phyloP scores from a whole-genome alignment of 768 basidiomycete species.

The Rhizopogon vinicolor region DNA sequence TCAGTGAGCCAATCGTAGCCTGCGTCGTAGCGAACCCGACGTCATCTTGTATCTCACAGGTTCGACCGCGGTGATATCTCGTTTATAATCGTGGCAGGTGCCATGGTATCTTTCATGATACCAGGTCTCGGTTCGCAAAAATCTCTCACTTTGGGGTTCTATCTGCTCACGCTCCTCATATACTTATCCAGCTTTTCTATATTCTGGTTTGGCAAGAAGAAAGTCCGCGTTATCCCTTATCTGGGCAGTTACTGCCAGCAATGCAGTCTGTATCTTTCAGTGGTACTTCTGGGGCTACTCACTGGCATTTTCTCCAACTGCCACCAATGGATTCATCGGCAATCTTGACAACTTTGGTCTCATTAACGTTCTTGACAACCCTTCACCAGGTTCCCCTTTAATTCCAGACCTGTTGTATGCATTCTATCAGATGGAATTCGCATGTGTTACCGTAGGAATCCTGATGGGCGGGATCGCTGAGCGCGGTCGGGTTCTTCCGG shows the following conservation, averaged over 20 bases:
- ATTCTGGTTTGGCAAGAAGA: conserved; percentile 66
- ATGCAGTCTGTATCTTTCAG: conserved; percentile 73
- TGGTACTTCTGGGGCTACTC: conserved; percentile 87
- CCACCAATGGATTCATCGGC: conserved; percentile 73
- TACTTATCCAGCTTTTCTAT: conserved; percentile 52
- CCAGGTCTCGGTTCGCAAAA: conserved; percentile 56
- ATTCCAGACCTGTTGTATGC: conserved; percentile 81
- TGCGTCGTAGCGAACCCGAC: conserved; percentile 3
- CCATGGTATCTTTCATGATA: conserved; percentile 75
- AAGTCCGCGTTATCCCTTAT: conserved; percentile 71
- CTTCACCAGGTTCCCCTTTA: conserved; percentile 75
- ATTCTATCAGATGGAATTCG: conserved; percentile 87
- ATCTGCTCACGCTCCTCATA: background rate
- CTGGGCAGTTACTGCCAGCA: conserved; percentile 69
- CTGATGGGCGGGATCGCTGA: conserved; percentile 81
- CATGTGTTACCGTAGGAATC: conserved; percentile 75
- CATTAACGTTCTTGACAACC: conserved; percentile 60
- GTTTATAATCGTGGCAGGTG: conserved; percentile 64
- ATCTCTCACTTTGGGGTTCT: conserved; percentile 3
- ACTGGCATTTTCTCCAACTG: conserved; percentile 75
- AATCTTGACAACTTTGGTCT: conserved; percentile 79
- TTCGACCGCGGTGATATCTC: conserved; percentile 70
- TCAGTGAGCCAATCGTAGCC: conserved; percentile 20
- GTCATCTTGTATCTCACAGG: conserved; percentile 26
- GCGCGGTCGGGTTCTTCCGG: conserved; percentile 78